Evolutionary conservation across 306 rosid species (phyloP).

Genomic region (Prunus mume): DNA sequence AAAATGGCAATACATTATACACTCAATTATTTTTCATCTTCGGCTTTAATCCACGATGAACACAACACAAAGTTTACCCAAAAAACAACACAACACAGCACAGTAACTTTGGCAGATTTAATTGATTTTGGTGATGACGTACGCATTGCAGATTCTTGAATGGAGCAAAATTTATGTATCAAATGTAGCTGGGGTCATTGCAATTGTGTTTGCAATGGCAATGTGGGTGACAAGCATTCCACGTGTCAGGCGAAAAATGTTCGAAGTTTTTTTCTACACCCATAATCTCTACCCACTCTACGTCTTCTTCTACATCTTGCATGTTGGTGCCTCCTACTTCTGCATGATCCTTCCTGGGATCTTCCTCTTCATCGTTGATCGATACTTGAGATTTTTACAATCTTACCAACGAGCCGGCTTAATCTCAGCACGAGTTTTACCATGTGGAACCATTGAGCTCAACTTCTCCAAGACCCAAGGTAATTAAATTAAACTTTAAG

Average conservation of each 20-base stretch:
- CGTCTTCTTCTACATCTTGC: slow-evolving; percentile 55
- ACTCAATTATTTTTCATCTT: too few relatives aligned
- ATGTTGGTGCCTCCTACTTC: slow-evolving; percentile 48
- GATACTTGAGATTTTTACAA: slow-evolving; percentile 57
- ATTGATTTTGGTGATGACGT: too few relatives aligned
- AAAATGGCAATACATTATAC: too few relatives aligned
- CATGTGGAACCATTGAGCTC: slow-evolving; percentile 49
- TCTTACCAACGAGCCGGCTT: slow-evolving; percentile 40
- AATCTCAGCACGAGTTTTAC: slow-evolving; percentile 55
- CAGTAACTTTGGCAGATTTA: too few relatives aligned
- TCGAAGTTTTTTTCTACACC: slow-evolving; percentile 68
- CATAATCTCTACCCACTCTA: slow-evolving; percentile 61
- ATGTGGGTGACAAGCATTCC: slow-evolving; percentile 60
- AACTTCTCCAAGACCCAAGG: slow-evolving; percentile 59
- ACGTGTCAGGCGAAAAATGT: slow-evolving; percentile 50
- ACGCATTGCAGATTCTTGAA: slow-evolving; percentile 27
- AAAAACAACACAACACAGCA: too few relatives aligned
- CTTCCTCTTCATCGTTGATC: slow-evolving; percentile 65
- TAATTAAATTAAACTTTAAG: slow-evolving; percentile 10
- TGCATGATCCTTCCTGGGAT: slow-evolving; percentile 63
- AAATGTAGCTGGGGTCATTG: slow-evolving; percentile 60
- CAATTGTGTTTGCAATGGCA: slow-evolving; percentile 40
- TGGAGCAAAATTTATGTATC: slow-evolving; percentile 55
- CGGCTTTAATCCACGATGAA: too few relatives aligned
- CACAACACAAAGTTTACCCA: too few relatives aligned